These are phyloP conservation scores for Phaeosphaeria sp. DNA, from an alignment of 2,329 filamentous ascomycete species.

Conservation along the genomic window DNA sequence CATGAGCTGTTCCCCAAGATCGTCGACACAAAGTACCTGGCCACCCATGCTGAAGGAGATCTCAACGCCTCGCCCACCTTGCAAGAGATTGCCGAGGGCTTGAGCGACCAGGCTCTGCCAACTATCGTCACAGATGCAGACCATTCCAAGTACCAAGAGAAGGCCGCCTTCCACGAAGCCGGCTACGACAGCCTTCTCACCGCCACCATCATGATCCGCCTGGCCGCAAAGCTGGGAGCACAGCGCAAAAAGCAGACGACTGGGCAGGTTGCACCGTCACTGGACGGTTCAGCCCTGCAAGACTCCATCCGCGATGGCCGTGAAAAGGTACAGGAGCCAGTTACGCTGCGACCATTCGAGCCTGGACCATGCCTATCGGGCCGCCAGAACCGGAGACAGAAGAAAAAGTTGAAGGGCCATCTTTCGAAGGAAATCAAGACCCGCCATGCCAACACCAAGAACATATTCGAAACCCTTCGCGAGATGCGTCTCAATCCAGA, in stretches of 20 bases:
- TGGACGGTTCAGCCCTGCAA: slow-evolving; percentile 10
- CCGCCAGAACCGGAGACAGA: slow-evolving; percentile 12
- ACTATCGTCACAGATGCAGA: slow-evolving; percentile 43
- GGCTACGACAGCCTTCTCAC: slow-evolving; percentile 69
- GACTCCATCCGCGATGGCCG: slow-evolving; percentile 21
- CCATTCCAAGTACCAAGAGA: slow-evolving; percentile 51
- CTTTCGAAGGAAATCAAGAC: slow-evolving; percentile 7
- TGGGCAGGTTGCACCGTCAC: background rate
- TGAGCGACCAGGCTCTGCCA: slow-evolving; percentile 52
- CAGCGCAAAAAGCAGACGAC: slow-evolving; percentile 21
- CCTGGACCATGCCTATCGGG: slow-evolving; percentile 4
- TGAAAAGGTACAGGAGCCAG: slow-evolving; percentile 22
- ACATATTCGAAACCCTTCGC: slow-evolving; percentile 34
- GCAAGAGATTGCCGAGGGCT: slow-evolving; percentile 56
- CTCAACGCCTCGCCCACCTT: slow-evolving; percentile 58
- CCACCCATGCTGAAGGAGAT: slow-evolving; percentile 62
- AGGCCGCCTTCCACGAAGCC: slow-evolving; percentile 62
- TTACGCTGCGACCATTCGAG: slow-evolving; percentile 21
- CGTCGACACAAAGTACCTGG: slow-evolving; percentile 70
- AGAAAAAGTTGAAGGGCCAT: slow-evolving; percentile 16
- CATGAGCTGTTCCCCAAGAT: slow-evolving; percentile 63
- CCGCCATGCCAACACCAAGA: slow-evolving; percentile 31
- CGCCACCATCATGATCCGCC: slow-evolving; percentile 63
- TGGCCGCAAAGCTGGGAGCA: slow-evolving; percentile 60
- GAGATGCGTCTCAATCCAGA: slow-evolving; percentile 12